These are phyloP conservation scores for Cadophora malorum DNA, from an alignment of 2,329 filamentous ascomycete species.

Conservation along the genomic window DNA sequence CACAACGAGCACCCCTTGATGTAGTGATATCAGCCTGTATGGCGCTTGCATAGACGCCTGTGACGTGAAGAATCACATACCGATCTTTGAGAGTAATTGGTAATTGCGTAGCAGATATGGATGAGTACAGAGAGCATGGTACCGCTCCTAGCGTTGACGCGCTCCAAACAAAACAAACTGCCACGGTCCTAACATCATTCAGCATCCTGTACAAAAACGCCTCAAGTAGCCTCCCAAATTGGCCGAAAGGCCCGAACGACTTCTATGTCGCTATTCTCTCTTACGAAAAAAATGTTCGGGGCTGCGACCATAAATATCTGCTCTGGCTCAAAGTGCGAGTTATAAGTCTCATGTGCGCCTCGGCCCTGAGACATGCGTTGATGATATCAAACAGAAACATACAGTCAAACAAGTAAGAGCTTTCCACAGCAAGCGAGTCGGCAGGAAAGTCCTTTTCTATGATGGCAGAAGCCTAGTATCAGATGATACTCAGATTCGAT, in stretches of 20 bases:
- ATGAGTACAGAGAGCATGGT: constrained; percentile 16
- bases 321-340: constrained; percentile 27
- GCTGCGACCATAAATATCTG: constrained; percentile 26
- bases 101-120: background rate
- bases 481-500: constrained; percentile 20
- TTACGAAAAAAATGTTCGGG: constrained; percentile 15
- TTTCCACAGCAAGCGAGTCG: constrained; percentile 12
- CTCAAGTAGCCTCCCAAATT: constrained; percentile 20
- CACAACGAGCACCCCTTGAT: background rate
- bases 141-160: no score
- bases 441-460: constrained; percentile 6
- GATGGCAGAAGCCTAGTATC: constrained; percentile 9
- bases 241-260: constrained; percentile 22
- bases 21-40: background rate
- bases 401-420: constrained; percentile 22
- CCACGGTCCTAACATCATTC: background rate
- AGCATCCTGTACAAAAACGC: constrained; percentile 28
- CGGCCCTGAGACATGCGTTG: background rate
- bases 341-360: constrained; percentile 14
- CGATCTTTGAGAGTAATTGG: background rate
- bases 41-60: background rate
- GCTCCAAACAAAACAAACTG: no score
- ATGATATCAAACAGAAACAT: constrained; percentile 23
- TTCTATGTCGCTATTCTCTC: constrained; percentile 30
- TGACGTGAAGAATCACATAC: background rate